Percentiles rank a stretch among this genome's conserved stretches.
Conservation (phyloP, 2,329 filamentous ascomycete species). For the Phyllosticta ampelicida region DNA sequence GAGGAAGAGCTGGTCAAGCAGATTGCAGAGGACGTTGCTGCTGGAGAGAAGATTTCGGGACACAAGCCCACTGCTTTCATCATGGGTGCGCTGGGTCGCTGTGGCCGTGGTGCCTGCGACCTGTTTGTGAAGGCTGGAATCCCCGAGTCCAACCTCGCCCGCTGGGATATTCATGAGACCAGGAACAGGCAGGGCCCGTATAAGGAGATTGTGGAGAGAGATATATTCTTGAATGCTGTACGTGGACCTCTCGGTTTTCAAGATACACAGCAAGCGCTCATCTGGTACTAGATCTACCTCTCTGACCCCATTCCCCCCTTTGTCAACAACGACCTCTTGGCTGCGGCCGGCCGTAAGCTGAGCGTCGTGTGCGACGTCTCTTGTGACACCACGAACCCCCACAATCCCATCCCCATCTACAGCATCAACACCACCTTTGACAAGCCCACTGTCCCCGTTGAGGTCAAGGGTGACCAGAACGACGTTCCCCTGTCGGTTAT, state of each 20-base stretch:
- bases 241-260: neutral
- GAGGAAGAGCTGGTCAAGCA: slow-evolving; percentile 62
- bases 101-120: slow-evolving; percentile 75
- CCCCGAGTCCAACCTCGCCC: slow-evolving; percentile 54
- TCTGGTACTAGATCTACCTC: slow-evolving; percentile 58
- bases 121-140: slow-evolving; percentile 66
- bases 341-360: slow-evolving; percentile 58
- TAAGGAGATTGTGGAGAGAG: slow-evolving; percentile 59
- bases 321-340: slow-evolving; percentile 59
- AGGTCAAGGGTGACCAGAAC: slow-evolving; percentile 43
- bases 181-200: slow-evolving; percentile 55
- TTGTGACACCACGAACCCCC: slow-evolving; percentile 62
- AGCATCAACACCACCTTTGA: slow-evolving; percentile 75
- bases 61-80: slow-evolving; percentile 65
- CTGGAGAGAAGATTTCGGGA: slow-evolving; percentile 56
- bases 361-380: slow-evolving; percentile 47
- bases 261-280: slow-evolving; percentile 1
- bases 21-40: slow-evolving; percentile 59
- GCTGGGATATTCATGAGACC: slow-evolving; percentile 76
- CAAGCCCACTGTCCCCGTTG: slow-evolving; percentile 72
- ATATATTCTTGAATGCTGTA: slow-evolving; percentile 36
- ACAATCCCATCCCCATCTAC: slow-evolving; percentile 73
- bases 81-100: slow-evolving; percentile 69
- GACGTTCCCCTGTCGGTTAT: slow-evolving; percentile 59
- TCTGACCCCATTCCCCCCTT: slow-evolving; percentile 70